Base-by-base conservation (phyloP, 169 alveolate genomes). In the Plasmodium sp. region DNA sequence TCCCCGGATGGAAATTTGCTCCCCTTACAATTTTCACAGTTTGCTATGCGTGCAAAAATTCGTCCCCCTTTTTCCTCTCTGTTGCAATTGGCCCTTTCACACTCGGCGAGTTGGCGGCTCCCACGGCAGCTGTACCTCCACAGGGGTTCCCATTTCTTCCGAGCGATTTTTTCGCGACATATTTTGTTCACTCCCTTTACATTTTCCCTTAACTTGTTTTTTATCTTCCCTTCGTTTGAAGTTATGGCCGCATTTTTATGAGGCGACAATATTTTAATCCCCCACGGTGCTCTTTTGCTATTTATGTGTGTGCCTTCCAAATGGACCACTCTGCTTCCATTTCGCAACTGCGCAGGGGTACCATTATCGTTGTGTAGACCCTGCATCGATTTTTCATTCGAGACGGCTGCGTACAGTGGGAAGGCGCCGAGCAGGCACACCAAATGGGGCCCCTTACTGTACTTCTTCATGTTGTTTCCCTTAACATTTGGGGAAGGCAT, bases 231-330 rank as follows among this genome's bases (percentile, higher is more conserved):
- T 67, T 67, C 41, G 18, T 67, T 67, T 7, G 39, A 67, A 67
- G 41, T 9, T 67, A 67, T 67, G 9, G 39, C 41, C 33, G 39
- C 9, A 22, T 67, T 67, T 67, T 67, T 67, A 67, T 67, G 39
- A 67, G 43, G 43, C 0, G n/a, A 27, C 39, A 67, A 22, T 67
- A 5, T 27, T 67, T 27, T 67, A 67, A 27, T 67, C 5, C 39
- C 39, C 33, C 43, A 18, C 43, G 43, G 31, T 67, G 14, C 43
- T 31, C 39, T 67, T 31, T 31, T 31, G 9, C 77, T 67, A 27
- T 67, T 67, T 18, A 67, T 73, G 22, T 22, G 41, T 18, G 36
- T 51, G 18, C 62, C n/a, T 86, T 86, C 93, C 67, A 83, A 86
- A 34, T 39, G 81, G n/a, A 80, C n/a, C 27, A 75, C 31, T 33